Percentiles rank a stretch among this genome's conserved stretches.
Conservation (phyloP, 331 rosid genomes). For the Telfairia occidentalis region DNA sequence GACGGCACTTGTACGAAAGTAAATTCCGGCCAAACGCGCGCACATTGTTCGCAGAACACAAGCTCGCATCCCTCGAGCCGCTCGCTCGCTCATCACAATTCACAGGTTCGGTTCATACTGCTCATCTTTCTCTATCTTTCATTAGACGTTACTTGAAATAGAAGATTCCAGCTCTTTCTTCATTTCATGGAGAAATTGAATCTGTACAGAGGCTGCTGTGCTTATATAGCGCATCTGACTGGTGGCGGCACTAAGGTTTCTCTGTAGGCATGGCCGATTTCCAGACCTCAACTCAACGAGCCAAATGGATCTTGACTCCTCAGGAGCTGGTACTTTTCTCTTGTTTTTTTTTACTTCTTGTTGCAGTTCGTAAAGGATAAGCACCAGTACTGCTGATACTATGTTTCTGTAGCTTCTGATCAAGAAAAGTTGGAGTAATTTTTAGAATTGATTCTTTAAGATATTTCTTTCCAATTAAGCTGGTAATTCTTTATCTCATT, state of each 20-base stretch:
- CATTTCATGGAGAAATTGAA: neutral
- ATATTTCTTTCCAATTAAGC: neutral
- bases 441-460: neutral
- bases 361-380: neutral
- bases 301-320: constrained; percentile 79
- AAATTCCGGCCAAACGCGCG: neutral
- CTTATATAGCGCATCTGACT: neutral
- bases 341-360: neutral
- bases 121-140: neutral
- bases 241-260: constrained; percentile 14
- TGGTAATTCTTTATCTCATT: neutral
- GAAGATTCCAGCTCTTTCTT: neutral
- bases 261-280: constrained; percentile 66
- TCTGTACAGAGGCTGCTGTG: neutral
- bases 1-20: neutral
- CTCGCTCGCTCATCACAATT: neutral
- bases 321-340: constrained; percentile 45
- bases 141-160: neutral
- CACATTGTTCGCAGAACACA: neutral
- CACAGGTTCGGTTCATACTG: neutral
- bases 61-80: neutral
- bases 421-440: neutral
- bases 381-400: neutral
- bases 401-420: neutral
- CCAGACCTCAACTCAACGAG: constrained; percentile 70